Evolutionary conservation across 2,329 filamentous ascomycete genomes (phyloP).

Genomic region (Furcasterigmium furcatum): DNA sequence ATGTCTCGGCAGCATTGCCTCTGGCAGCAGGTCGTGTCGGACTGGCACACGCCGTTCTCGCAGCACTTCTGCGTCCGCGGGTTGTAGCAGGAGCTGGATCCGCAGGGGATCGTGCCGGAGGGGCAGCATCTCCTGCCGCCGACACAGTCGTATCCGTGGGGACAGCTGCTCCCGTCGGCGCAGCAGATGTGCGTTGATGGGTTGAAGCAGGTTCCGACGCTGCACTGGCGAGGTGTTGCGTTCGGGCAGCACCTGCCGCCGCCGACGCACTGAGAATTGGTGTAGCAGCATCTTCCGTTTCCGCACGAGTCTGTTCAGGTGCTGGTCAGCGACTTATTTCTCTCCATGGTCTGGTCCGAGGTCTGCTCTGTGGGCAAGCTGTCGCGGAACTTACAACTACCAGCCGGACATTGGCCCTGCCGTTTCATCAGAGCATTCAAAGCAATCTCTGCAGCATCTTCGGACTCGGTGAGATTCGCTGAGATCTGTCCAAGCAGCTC

Average conservation of each 20-base stretch:
- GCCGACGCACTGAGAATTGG: not conserved
- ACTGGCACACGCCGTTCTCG: not conserved
- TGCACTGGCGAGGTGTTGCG: not conserved
- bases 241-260: not conserved
- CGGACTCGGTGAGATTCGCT: too few species aligned
- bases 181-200: not conserved
- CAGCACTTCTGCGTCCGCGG: not conserved
- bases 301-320: too few species aligned
- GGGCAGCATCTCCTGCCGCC: not conserved
- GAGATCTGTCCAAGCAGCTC: too few species aligned
- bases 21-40: not conserved
- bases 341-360: too few species aligned
- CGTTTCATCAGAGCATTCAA: too few species aligned
- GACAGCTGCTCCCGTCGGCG: not conserved
- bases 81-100: not conserved
- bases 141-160: not conserved
- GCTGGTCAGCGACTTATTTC: too few species aligned
- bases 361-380: too few species aligned
- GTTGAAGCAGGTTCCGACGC: not conserved
- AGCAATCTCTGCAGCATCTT: too few species aligned
- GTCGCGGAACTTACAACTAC: too few species aligned
- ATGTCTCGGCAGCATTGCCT: not conserved
- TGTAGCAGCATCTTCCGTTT: not conserved
- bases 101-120: not conserved
- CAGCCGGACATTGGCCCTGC: too few species aligned